These are phyloP conservation scores for Boletus fagicola DNA, from an alignment of 768 basidiomycete genomes.

Conservation along the genomic window DNA sequence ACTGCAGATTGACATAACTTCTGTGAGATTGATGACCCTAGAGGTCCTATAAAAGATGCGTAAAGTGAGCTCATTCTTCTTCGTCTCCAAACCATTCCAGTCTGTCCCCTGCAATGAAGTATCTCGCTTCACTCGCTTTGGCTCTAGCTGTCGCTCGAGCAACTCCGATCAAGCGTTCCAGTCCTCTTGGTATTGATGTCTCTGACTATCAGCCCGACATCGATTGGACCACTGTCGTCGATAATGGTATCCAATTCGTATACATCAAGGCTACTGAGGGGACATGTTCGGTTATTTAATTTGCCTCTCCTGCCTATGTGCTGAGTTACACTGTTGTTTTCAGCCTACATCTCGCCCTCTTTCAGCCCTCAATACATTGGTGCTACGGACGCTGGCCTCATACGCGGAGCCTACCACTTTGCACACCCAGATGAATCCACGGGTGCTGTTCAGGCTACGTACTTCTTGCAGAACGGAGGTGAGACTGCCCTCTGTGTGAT, in stretches of 20 bases:
- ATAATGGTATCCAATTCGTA: constrained; percentile 52
- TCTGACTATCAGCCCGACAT: constrained; percentile 48
- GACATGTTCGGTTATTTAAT: constrained; percentile 37
- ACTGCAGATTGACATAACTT: neutral
- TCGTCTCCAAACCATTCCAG: neutral
- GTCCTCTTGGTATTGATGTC: constrained; percentile 54
- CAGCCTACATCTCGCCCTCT: constrained; percentile 25
- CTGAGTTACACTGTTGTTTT: neutral
- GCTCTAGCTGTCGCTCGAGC: constrained; percentile 16
- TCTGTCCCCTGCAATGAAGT: constrained; percentile 19
- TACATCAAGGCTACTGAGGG: constrained; percentile 72
- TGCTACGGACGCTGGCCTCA: constrained; percentile 53
- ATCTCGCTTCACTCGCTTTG: constrained; percentile 15
- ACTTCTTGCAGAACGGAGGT: constrained; percentile 59
- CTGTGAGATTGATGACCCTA: neutral
- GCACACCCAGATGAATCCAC: constrained; percentile 52
- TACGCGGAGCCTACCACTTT: constrained; percentile 62
- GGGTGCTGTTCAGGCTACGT: constrained; percentile 59
- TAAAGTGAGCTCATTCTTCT: neutral
- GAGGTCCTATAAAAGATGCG: constrained; percentile 13
- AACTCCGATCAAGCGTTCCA: constrained; percentile 31
- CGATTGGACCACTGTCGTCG: constrained; percentile 50
- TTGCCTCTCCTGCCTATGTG: neutral
- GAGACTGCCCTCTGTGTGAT: neutral
- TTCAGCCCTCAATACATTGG: constrained; percentile 54